phyloP scores from a whole-genome alignment of 352 stramenopile species.

The Phytophthora rubi region DNA sequence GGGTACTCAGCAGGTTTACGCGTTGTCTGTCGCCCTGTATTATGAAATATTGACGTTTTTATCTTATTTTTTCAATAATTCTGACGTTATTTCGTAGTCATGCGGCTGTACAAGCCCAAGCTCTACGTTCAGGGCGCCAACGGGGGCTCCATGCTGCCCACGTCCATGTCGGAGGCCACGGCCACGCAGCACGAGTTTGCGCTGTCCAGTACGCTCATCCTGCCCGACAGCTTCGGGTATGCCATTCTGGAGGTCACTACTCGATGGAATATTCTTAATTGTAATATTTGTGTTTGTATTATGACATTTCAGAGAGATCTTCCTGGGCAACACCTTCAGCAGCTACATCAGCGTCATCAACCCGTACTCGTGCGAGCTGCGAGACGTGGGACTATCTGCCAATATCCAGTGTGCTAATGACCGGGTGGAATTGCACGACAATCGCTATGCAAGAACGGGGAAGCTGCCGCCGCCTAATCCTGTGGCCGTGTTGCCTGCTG shows the following conservation, averaged over 20 bases:
- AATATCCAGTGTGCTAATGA: constrained; percentile 90
- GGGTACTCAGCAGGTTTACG: constrained; percentile 37
- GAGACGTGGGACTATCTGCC: constrained; percentile 76
- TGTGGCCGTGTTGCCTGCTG: constrained; percentile 62
- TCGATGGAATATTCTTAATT: constrained; percentile 2
- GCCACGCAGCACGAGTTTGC: constrained; percentile 81
- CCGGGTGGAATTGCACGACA: constrained; percentile 81
- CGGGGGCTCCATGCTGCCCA: constrained; percentile 69
- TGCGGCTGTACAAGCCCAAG: constrained; percentile 92
- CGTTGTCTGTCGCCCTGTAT: not conserved
- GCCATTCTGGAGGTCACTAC: not conserved
- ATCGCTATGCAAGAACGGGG: constrained; percentile 70
- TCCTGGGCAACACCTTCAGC: constrained; percentile 92
- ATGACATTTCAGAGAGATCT: constrained; percentile 80
- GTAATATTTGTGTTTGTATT: constrained; percentile 5
- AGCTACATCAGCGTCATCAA: constrained; percentile 95
- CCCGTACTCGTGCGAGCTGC: constrained; percentile 80
- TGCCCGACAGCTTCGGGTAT: constrained; percentile 92
- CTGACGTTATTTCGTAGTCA: constrained; percentile 52
- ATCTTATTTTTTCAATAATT: not conserved
- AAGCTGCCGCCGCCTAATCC: constrained; percentile 82
- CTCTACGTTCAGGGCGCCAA: constrained; percentile 67
- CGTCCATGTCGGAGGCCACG: constrained; percentile 50
- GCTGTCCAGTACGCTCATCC: constrained; percentile 89
- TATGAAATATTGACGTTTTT: not conserved